A percentile compares a stretch with the other conserved stretches of the same genome.
Conservation (phyloP, 805 yeast genomes). For the Cyberlindnera amylophila region DNA sequence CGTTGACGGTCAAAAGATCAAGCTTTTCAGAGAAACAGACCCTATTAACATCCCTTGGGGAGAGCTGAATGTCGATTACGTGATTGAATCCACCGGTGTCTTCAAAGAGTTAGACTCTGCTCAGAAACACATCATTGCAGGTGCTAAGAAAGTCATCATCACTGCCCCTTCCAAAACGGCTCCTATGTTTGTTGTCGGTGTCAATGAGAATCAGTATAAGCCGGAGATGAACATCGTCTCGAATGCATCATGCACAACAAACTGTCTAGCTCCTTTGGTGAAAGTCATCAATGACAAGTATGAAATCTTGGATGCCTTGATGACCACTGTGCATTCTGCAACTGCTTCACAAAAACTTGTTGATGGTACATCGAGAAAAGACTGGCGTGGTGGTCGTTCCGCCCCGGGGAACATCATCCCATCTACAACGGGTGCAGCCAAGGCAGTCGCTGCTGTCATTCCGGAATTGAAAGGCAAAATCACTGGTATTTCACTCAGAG, state of each 20-base stretch:
- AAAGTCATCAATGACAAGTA: slow-evolving; percentile 62
- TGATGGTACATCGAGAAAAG: slow-evolving; percentile 76
- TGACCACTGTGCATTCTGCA: slow-evolving; percentile 72
- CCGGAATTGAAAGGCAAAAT: slow-evolving; percentile 70
- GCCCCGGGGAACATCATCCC: slow-evolving; percentile 75
- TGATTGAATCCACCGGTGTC: slow-evolving; percentile 70
- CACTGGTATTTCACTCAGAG: slow-evolving; percentile 73
- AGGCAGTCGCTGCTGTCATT: slow-evolving; percentile 72
- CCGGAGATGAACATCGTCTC: slow-evolving; percentile 56
- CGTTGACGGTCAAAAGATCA: slow-evolving; percentile 48
- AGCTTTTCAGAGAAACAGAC: slow-evolving; percentile 61
- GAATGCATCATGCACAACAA: slow-evolving; percentile 72
- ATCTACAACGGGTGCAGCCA: slow-evolving; percentile 75
- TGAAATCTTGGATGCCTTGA: slow-evolving; percentile 70
- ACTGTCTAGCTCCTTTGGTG: slow-evolving; percentile 72
- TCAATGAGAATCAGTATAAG: slow-evolving; percentile 57
- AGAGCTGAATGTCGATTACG: slow-evolving; percentile 55
- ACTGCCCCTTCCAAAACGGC: slow-evolving; percentile 71
- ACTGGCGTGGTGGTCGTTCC: slow-evolving; percentile 80
- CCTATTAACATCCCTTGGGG: slow-evolving; percentile 71
- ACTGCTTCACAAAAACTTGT: slow-evolving; percentile 73
- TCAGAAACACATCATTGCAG: slow-evolving; percentile 66
- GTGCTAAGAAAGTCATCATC: slow-evolving; percentile 71
- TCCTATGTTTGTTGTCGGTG: slow-evolving; percentile 74
- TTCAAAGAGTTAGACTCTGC: slow-evolving; percentile 63